Conservation (phyloP, 495 filamentous ascomycete genomes). For the Extremus antarcticus region DNA sequence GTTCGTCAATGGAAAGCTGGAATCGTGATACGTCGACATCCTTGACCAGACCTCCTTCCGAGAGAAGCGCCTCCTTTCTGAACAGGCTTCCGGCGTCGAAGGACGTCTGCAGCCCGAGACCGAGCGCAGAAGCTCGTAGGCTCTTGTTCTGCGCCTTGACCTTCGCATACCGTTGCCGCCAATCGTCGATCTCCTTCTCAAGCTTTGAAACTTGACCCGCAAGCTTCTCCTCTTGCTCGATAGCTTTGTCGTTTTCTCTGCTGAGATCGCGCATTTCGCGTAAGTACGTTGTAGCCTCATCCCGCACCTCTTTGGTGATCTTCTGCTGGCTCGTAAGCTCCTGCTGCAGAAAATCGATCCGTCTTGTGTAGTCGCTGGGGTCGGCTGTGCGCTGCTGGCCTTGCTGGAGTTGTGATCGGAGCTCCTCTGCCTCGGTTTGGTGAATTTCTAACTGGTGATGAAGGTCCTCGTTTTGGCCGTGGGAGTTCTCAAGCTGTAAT, state of each 20-base stretch:
- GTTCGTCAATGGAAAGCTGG: constrained; percentile 88
- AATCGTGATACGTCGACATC: constrained; percentile 91
- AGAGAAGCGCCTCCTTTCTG: constrained; percentile 39
- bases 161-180: constrained; percentile 79
- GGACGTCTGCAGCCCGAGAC: constrained; percentile 47
- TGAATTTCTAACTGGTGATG: constrained; percentile 11
- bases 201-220: constrained; percentile 59
- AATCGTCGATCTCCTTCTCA: constrained; percentile 72
- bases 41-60: constrained; percentile 65
- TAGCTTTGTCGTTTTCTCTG: constrained; percentile 61
- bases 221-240: constrained; percentile 71
- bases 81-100: constrained; percentile 9
- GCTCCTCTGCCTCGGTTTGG: constrained; percentile 15
- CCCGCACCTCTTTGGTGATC: constrained; percentile 80
- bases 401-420: constrained; percentile 4
- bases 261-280: constrained; percentile 82
- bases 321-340: constrained; percentile 67
- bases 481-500: constrained; percentile 13
- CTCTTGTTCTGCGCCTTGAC: constrained; percentile 76
- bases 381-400: constrained; percentile 24
- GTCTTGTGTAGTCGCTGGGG: constrained; percentile 37
- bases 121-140: constrained; percentile 68
- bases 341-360: constrained; percentile 53
- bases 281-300: constrained; percentile 73
- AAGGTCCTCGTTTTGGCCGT: constrained; percentile 9